Percentiles rank a stretch among this genome's conserved stretches.
phyloP scores from a whole-genome alignment of 2,329 filamentous ascomycete genomes.

The Arthrobotrys sinensis region DNA sequence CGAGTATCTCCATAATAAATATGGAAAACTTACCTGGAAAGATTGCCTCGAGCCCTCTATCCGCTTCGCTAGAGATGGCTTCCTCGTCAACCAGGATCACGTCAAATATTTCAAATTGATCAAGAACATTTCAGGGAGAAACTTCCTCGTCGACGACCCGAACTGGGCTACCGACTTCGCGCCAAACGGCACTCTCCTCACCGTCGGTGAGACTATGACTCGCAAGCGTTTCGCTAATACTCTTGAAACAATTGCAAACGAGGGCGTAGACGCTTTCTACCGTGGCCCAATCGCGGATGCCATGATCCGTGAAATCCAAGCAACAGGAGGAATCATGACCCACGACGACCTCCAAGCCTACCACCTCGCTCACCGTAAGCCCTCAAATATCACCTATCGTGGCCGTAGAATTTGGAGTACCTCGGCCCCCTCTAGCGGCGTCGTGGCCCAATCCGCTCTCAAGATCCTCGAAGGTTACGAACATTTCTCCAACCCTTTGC shows the following conservation, averaged over 20 bases:
- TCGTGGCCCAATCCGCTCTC: slow-evolving; percentile 80
- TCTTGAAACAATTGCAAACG: slow-evolving; percentile 80
- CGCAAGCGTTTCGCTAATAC: slow-evolving; percentile 85
- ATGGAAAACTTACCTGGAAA: slow-evolving; percentile 78
- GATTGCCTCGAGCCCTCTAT: slow-evolving; percentile 82
- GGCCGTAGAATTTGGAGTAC: slow-evolving; percentile 79
- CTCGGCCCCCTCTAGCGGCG: slow-evolving; percentile 83
- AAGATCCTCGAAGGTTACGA: slow-evolving; percentile 87
- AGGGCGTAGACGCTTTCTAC: slow-evolving; percentile 83
- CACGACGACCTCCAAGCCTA: slow-evolving; percentile 83
- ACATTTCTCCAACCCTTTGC: slow-evolving; percentile 73
- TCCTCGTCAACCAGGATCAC: slow-evolving; percentile 80
- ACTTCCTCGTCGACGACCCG: slow-evolving; percentile 82
- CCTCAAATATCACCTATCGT: slow-evolving; percentile 77
- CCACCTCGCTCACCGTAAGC: slow-evolving; percentile 75
- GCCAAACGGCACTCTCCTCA: slow-evolving; percentile 80
- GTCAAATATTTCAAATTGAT: slow-evolving; percentile 77
- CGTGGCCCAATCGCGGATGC: slow-evolving; percentile 79
- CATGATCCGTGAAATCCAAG: slow-evolving; percentile 79
- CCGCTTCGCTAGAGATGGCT: slow-evolving; percentile 80
- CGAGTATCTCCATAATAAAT: slow-evolving; percentile 68
- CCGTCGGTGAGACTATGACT: slow-evolving; percentile 83
- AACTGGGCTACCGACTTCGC: slow-evolving; percentile 91
- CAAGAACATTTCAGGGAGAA: slow-evolving; percentile 70
- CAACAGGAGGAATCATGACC: slow-evolving; percentile 86